Evolutionary conservation across 2,329 filamentous ascomycete genomes (phyloP), one percentile per base, ranked within the genome.

Genomic region (Stagonosporopsis rhizophila): DNA sequence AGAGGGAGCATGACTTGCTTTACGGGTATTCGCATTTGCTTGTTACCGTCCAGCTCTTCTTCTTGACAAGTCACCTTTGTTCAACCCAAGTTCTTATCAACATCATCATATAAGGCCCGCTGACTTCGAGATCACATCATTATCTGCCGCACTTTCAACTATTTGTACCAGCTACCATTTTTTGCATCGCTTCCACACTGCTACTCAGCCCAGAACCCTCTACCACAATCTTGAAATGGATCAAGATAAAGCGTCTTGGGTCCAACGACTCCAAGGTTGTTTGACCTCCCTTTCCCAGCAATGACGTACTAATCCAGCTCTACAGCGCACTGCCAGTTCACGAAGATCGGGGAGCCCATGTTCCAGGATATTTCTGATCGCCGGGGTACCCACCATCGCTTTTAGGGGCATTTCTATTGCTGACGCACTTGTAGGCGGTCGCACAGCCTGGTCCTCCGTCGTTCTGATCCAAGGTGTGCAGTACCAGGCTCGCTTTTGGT

Each of bases 321-420:
- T 14, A 67, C 46, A 77, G 75, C 74, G 7, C 66, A 75, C 46
- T 77, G 75, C 52, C 60, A 58, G 20, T 64, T 56, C 15, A 53
- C 61, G 17, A 45, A 61, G n/a, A 48, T 71, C 8, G 63, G 64
- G 23, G 69, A 72, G 12, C 69, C 72, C 6, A 57, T 59, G 9
- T 75, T 65, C 44, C 73, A 75, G 48, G 73, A 75, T 28, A 63
- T 76, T 3, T 76, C 73, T 49, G 75, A 77, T 56, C 73, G 73
- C 47, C 61, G 75, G 61, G 75, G 75, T 76, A 62, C 50, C 23
- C 32, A 3, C 28, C 9, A 12, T 63, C 4, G 23, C n/a, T 19
- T 25, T 42, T 8, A 19, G 23, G 6, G 25, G 39, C 8, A 11
- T 37, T 27, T 41, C n/a, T 3, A 15, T 9, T 34, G 19, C 58